Evolutionary conservation across 345 rosid genomes (phyloP).

Genomic region (Schrenkiella parvula): DNA sequence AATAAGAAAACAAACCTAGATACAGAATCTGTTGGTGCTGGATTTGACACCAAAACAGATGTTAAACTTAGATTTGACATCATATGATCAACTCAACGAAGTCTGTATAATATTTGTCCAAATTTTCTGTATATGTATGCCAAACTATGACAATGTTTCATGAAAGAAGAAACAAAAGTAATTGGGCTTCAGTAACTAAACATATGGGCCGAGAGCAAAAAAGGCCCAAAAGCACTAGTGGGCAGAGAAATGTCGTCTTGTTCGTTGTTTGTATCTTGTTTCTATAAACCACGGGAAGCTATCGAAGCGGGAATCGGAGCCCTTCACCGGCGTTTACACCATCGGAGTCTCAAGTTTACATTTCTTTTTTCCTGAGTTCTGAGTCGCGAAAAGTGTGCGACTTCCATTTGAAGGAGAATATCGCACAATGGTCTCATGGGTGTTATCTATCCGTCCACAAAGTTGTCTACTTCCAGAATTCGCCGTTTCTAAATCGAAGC

Average conservation of each 20-base stretch:
- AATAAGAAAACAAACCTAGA: too few species aligned
- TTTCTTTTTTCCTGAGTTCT: not conserved
- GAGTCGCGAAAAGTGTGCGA: not conserved
- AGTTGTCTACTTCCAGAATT: not conserved
- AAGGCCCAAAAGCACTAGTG: not conserved
- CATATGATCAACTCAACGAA: not conserved
- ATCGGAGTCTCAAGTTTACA: not conserved
- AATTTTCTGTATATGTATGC: too few species aligned
- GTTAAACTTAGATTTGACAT: too few species aligned
- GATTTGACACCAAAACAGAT: too few species aligned
- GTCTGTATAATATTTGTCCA: not conserved
- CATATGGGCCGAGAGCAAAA: not conserved
- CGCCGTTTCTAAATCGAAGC: not conserved
- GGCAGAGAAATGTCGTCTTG: not conserved
- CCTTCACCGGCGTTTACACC: not conserved
- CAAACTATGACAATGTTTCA: too few species aligned
- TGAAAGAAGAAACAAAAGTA: too few species aligned
- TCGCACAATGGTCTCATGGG: constrained; percentile 20
- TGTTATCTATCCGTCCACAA: constrained; percentile 24
- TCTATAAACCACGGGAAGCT: not conserved
- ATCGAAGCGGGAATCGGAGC: not conserved
- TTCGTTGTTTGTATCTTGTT: not conserved
- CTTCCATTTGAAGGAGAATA: not conserved
- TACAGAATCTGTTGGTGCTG: too few species aligned
- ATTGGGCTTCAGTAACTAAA: not conserved